These are phyloP conservation scores for Monilinia aucupariae DNA, from an alignment of 2,329 filamentous ascomycete species.

Conservation along the genomic window DNA sequence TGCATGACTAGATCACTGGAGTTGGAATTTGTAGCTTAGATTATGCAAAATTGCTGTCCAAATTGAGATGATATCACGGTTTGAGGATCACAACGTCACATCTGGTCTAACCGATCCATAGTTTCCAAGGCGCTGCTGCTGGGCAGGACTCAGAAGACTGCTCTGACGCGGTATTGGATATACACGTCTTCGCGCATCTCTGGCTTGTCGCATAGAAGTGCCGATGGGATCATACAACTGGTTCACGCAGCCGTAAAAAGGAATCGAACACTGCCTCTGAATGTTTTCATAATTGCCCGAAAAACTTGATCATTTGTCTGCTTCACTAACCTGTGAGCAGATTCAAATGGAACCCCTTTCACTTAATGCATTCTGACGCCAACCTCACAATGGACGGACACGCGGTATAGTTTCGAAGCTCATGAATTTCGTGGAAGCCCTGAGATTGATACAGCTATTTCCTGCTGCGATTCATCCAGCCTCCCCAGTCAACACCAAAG, in stretches of 20 bases:
- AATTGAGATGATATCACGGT: background rate
- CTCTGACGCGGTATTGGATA: background rate
- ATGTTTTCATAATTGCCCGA: background rate
- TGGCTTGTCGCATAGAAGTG: background rate
- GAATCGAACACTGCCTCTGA: background rate
- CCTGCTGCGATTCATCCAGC: conserved; percentile 35
- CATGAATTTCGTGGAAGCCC: conserved; percentile 31
- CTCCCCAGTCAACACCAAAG: conserved; percentile 34
- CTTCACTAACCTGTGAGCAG: conserved; percentile 11
- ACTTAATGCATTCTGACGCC: conserved; percentile 6
- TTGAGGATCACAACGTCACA: background rate
- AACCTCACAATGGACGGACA: conserved; percentile 10
- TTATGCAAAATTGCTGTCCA: background rate
- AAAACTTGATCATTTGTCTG: conserved; percentile 4
- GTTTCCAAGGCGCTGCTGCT: background rate
- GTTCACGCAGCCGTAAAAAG: background rate
- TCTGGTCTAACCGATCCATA: background rate
- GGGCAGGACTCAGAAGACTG: background rate
- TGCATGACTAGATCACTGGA: background rate
- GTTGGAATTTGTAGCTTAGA: background rate
- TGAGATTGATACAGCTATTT: conserved; percentile 36
- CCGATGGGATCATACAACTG: background rate
- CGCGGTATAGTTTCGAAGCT: conserved; percentile 26
- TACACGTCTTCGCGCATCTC: background rate
- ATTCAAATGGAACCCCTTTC: conserved; percentile 8